Base-by-base conservation (phyloP, 176 grass and related monocot species). In the Coix lacrymajobi region DNA sequence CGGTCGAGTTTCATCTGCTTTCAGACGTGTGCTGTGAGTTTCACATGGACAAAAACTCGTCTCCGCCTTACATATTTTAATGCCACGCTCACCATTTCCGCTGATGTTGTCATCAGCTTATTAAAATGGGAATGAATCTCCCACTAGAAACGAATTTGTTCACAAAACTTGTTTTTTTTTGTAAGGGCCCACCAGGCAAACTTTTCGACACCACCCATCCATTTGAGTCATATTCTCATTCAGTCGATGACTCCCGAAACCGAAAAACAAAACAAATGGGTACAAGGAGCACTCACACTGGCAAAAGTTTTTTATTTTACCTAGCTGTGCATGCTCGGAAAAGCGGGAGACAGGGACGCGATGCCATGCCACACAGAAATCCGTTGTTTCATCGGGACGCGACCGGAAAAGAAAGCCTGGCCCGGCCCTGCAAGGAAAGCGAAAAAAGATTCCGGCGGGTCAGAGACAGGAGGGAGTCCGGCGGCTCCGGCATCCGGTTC, bases 401-500 rank as follows among this genome's bases (percentile, higher is more conserved):
- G 49, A 45, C 71, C 16, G 78, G 0, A 81, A 62, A 87, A 56
- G 31, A 60, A 36, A 1, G 37, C 49, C 49, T 3, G n/a, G n/a
- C 2, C 2, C 8, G 56, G 9, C 1, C 2, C 8, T 20, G 49
- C 2, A 56, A n/a, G 28, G 51, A 78, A 69, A 68, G 48, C 14
- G 9, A 33, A 29, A 29, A 73, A 56, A 73, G 69, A 74, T 57
- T 81, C 78, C 57, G n/a, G n/a, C 26, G 25, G 3, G 78, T 33
- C 60, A 15, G 69, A 60, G 17, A 26, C 3, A 32, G 8, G 25
- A 2, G 10, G 1, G 15, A 28, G 49, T 12, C 16, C n/a, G n/a
- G n/a, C n/a, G n/a, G n/a, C n/a, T n/a, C 19, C 2, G 22, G 76
- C 85, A 81, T 81, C 85, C 85, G 85, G 78, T 87, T 81, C 78